These are phyloP conservation scores for Verticillium longisporum DNA, from an alignment of 2,329 filamentous ascomycete genomes.

Conservation along the genomic window DNA sequence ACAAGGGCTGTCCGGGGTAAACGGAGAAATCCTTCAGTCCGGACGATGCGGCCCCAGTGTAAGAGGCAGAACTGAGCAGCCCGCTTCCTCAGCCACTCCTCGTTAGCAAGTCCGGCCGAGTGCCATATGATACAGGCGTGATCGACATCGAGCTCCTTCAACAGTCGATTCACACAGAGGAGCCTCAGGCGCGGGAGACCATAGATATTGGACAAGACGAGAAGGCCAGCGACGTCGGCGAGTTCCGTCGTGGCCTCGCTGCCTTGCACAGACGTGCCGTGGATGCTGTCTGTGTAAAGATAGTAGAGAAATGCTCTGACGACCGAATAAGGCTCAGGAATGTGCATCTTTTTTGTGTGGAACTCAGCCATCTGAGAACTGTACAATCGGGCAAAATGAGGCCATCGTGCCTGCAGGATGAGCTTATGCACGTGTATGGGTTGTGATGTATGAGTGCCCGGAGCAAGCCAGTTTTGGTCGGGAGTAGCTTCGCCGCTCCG, in stretches of 20 bases:
- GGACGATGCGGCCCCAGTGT: conserved; percentile 91
- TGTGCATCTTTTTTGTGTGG: conserved; percentile 95
- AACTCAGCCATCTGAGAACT: conserved; percentile 95
- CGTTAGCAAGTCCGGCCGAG: conserved; percentile 79
- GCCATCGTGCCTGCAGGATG: conserved; percentile 92
- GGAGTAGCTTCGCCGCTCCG: conserved; percentile 37
- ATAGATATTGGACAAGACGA: conserved; percentile 98
- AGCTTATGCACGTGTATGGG: conserved; percentile 94
- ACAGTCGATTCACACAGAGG: conserved; percentile 83
- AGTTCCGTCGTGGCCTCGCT: conserved; percentile 71
- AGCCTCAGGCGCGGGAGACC: conserved; percentile 90
- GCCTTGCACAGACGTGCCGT: conserved; percentile 39
- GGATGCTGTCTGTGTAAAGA: conserved; percentile 91
- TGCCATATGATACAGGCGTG: conserved; percentile 97
- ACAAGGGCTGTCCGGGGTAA: conserved; percentile 75
- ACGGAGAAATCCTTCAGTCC: conserved; percentile 78
- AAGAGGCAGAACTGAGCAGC: conserved; percentile 84
- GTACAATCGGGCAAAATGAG: conserved; percentile 89
- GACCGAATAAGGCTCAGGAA: conserved; percentile 89
- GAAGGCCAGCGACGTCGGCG: conserved; percentile 81
- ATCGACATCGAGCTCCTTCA: conserved; percentile 86
- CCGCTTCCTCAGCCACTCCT: conserved; percentile 88
- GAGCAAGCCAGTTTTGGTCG: conserved; percentile 50
- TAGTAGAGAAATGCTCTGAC: conserved; percentile 95
- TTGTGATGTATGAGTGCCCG: conserved; percentile 60